Percentiles rank a stretch among this genome's conserved stretches.
phyloP scores from a whole-genome alignment of 2,329 filamentous ascomycete species.

The Lachnellula hyalina region DNA sequence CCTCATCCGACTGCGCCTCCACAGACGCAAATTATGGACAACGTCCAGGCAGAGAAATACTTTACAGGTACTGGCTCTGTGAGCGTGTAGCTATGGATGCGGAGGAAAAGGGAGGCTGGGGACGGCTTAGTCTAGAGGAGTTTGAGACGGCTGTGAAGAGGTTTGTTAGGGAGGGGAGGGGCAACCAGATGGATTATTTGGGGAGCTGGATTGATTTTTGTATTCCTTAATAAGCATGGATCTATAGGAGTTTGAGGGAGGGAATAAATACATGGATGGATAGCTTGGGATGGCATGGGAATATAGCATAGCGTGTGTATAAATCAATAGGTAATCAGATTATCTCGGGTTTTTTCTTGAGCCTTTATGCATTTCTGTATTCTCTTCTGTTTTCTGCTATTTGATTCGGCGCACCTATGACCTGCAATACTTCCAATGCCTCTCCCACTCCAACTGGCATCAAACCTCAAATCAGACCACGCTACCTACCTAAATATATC shows the following conservation, averaged over 20 bases:
- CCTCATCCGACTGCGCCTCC: not conserved
- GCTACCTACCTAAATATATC: no score
- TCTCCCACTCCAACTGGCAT: no score
- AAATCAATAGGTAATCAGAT: no score
- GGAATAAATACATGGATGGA: not conserved
- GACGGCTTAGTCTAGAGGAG: slow-evolving; percentile 70
- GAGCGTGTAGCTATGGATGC: slow-evolving; percentile 47
- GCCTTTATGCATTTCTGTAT: no score
- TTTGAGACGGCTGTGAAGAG: slow-evolving; percentile 70
- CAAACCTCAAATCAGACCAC: no score
- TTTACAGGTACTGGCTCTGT: slow-evolving; percentile 22
- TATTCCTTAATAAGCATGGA: slow-evolving; percentile 41
- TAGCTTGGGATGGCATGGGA: no score
- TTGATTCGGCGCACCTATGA: no score
- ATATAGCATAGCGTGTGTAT: no score
- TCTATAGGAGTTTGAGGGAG: slow-evolving; percentile 8
- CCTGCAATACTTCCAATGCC: no score
- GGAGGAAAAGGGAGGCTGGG: slow-evolving; percentile 68
- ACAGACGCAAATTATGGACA: not conserved
- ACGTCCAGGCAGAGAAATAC: slow-evolving; percentile 3
- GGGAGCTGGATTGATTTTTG: slow-evolving; percentile 87
- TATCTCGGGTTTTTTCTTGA: no score
- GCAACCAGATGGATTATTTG: slow-evolving; percentile 69
- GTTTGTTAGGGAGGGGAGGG: slow-evolving; percentile 43
- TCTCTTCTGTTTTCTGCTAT: no score